Conservation (phyloP, 139 green algal species). For the Gonium pectorale region DNA sequence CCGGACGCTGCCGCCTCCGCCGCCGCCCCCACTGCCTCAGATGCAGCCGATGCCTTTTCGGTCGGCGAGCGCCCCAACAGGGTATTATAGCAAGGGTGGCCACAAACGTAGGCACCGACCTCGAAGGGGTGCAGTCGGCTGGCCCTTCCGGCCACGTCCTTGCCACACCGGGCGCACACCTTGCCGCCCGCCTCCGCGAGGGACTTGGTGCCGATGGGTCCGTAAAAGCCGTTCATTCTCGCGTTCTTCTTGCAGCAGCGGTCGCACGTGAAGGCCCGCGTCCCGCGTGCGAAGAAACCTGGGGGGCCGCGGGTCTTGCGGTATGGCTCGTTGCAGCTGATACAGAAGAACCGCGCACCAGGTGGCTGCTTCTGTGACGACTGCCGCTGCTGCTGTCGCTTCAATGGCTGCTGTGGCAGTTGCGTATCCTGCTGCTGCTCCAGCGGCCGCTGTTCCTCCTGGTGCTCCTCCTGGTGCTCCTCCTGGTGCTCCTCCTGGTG, state of each 20-base stretch:
- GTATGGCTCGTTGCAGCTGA: not conserved
- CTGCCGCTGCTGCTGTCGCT: not conserved
- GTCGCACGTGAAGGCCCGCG: not conserved
- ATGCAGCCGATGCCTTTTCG: not conserved
- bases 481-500: not conserved
- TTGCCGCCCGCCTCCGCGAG: conserved; percentile 19
- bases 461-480: not conserved
- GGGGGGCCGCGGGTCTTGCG: not conserved
- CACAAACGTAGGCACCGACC: not conserved
- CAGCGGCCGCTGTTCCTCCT: not conserved
- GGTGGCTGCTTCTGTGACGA: not conserved
- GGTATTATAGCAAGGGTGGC: too few species aligned
- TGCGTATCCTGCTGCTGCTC: not conserved
- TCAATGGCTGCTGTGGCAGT: not conserved
- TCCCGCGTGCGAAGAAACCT: conserved; percentile 3
- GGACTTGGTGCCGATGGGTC: not conserved
- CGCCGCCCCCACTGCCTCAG: not conserved
- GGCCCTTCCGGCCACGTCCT: not conserved
- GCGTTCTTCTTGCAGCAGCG: not conserved
- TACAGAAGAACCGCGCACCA: not conserved
- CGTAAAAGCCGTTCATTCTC: not conserved
- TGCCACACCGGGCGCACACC: not conserved
- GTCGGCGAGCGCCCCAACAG: not conserved
- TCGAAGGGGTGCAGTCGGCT: not conserved
- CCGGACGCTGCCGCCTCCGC: not conserved